These are phyloP conservation scores for Zelopaecilomyces penicillatus DNA, from an alignment of 2,329 filamentous ascomycete genomes.

Conservation along the genomic window DNA sequence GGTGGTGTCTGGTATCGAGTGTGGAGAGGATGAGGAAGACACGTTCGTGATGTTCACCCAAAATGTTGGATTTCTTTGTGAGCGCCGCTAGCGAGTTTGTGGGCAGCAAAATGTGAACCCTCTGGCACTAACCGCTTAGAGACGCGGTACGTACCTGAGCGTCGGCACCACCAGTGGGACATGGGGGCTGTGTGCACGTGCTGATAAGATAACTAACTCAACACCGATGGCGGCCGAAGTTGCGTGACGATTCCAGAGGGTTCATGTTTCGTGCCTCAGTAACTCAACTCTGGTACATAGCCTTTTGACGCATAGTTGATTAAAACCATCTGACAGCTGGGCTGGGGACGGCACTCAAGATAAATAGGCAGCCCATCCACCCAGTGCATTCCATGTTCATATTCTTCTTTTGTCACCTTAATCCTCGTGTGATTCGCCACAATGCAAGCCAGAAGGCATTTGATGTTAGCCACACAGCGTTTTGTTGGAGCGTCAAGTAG, in stretches of 20 bases:
- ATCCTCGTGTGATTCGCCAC: conserved; percentile 6
- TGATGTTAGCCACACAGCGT: conserved; percentile 30
- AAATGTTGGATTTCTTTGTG: conserved; percentile 36
- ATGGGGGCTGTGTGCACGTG: conserved; percentile 30
- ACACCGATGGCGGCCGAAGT: conserved; percentile 22
- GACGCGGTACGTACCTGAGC: conserved; percentile 11
- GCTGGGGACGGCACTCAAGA: too few relatives aligned
- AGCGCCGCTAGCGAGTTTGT: conserved; percentile 34
- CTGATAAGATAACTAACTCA: conserved; percentile 22
- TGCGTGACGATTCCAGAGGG: conserved; percentile 20
- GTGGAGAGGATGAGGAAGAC: conserved; percentile 26
- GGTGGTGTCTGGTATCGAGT: conserved; percentile 33
- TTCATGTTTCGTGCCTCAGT: too few relatives aligned
- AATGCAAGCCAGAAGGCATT: conserved; percentile 35
- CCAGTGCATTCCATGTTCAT: too few relatives aligned
- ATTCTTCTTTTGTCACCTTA: not conserved
- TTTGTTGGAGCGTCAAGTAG: conserved; percentile 24
- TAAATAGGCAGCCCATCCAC: too few relatives aligned
- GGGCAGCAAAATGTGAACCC: conserved; percentile 36
- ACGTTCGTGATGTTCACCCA: conserved; percentile 30
- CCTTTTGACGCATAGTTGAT: too few relatives aligned
- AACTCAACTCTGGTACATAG: too few relatives aligned
- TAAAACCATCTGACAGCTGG: too few relatives aligned
- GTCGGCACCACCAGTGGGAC: conserved; percentile 14
- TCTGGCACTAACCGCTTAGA: conserved; percentile 28